phyloP scores from a whole-genome alignment of 1,284 basidiomycete genomes.

The Austroboletus niveus region DNA sequence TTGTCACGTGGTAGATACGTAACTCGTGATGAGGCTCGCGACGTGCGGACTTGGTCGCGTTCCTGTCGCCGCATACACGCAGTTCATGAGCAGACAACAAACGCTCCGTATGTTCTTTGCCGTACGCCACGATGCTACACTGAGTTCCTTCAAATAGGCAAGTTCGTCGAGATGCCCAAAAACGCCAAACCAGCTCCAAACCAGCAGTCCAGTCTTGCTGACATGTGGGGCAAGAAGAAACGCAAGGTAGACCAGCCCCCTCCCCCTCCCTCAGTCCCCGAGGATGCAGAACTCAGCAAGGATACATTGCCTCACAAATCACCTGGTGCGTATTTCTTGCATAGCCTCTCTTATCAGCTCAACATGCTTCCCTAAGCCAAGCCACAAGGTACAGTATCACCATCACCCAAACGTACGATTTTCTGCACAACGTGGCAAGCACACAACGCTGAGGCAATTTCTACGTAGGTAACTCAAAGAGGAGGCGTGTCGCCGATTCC shows the following conservation, averaged over 20 bases:
- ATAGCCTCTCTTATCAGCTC: slow-evolving; percentile 1
- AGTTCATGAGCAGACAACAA: slow-evolving; percentile 63
- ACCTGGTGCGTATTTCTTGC: slow-evolving; percentile 15
- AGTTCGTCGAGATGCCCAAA: slow-evolving; percentile 72
- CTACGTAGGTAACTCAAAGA: slow-evolving; percentile 42
- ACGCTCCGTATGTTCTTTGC: slow-evolving; percentile 54
- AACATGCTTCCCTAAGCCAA: slow-evolving; percentile 26
- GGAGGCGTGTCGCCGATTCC: slow-evolving; percentile 60
- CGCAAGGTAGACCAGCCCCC: slow-evolving; percentile 20
- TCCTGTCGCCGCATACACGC: slow-evolving; percentile 10
- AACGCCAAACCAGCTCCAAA: slow-evolving; percentile 56
- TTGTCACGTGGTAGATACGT: neutral
- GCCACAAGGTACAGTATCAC: slow-evolving; percentile 42
- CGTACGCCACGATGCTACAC: neutral
- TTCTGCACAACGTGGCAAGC: neutral
- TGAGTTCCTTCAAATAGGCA: slow-evolving; percentile 41
- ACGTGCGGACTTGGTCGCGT: slow-evolving; percentile 9
- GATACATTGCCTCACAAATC: slow-evolving; percentile 10
- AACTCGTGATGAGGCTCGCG: slow-evolving; percentile 5
- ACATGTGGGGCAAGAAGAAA: slow-evolving; percentile 62
- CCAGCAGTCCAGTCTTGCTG: slow-evolving; percentile 69
- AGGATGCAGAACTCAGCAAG: slow-evolving; percentile 35
- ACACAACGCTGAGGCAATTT: neutral
- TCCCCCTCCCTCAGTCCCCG: slow-evolving; percentile 14
- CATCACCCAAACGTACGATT: slow-evolving; percentile 24